Evolutionary conservation across 140 eudicot genomes (phyloP), one percentile per base, ranked within the genome.

Genomic region (Oenanthe javanica): DNA sequence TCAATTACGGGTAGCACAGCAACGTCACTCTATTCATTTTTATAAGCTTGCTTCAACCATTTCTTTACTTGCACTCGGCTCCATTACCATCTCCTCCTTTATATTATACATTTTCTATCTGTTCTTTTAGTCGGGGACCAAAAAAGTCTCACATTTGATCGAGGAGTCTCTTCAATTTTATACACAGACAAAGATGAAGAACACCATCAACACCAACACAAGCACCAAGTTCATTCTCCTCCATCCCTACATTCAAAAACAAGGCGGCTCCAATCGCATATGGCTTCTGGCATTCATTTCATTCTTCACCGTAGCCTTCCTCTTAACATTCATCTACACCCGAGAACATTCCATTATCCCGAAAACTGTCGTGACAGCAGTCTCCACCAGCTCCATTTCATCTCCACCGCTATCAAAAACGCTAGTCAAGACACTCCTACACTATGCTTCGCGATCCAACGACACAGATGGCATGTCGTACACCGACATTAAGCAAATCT

Each of bases 181-280:
- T 0, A 0, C 52, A 45, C 55, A 81, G 36, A 31, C 31, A 74
- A 86, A 80, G 18, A 93, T 92, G 97, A 95, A 95, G 91, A 92
- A 86, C 87, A 86, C 80, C 72, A 85, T 85, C 38, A 88, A 42
- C 45, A 42, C 45, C 45, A 42, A 82, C 85, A 88, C 82, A 89
- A 89, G 73, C 91, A 94, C 99, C 16, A 94, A 90, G 85, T 88
- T 95, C 47, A 95, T 95, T 69, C 99, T 95, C 27, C 90, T 95
- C 38, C 99, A 95, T 40, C 99, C 99, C 18, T 95, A 95, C 91
- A 90, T 95, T 66, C 99, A 89, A 51, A 95, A 90, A 84, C 99
- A 95, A 83, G 94, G 89, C 0, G 84, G 88, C 84, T 90, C 97
- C 3, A 89, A 86, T 77, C 91, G 97, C 52, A 82, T 95, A 31